Evolutionary conservation across 2,329 filamentous ascomycete species (phyloP).

Genomic region (Magnaporthiopsis rhizophila): DNA sequence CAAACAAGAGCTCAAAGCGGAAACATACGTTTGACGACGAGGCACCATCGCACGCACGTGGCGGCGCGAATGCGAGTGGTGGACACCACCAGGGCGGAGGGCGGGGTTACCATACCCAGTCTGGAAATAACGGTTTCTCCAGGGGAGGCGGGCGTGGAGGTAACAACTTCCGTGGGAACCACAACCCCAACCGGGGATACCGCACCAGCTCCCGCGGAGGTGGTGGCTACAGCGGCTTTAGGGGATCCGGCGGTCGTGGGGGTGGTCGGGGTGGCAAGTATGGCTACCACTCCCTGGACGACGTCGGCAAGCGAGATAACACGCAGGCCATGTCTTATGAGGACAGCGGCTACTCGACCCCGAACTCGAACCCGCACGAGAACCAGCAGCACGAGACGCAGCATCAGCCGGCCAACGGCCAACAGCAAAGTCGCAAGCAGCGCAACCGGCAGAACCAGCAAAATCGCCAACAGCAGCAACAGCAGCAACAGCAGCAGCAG

Average conservation of each 20-base stretch:
- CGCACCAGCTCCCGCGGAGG: constrained; percentile 6
- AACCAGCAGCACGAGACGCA: not conserved
- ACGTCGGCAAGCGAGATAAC: constrained; percentile 10
- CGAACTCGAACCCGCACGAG: not conserved
- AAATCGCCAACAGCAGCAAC: constrained; percentile 2
- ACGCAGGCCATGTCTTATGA: constrained; percentile 7
- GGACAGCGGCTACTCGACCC: constrained; percentile 3
- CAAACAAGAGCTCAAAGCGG: constrained; percentile 52
- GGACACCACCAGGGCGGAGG: not conserved
- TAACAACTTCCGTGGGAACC: constrained; percentile 8
- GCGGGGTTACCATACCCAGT: not conserved
- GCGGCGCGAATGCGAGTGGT: not conserved
- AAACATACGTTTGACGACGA: constrained; percentile 55
- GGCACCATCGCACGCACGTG: constrained; percentile 23
- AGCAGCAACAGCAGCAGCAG: not conserved
- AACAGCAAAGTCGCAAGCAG: not conserved
- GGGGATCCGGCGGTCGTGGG: constrained; percentile 7
- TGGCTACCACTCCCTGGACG: constrained; percentile 15
- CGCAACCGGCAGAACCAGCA: not conserved
- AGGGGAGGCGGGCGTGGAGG: constrained; percentile 7
- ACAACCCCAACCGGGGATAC: constrained; percentile 5
- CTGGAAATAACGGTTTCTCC: not conserved
- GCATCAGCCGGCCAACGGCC: not conserved
- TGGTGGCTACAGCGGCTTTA: constrained; percentile 8
- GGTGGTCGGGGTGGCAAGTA: constrained; percentile 7